Base-by-base conservation (phyloP, 495 filamentous ascomycete species). In the Trypethelium eluteriae region DNA sequence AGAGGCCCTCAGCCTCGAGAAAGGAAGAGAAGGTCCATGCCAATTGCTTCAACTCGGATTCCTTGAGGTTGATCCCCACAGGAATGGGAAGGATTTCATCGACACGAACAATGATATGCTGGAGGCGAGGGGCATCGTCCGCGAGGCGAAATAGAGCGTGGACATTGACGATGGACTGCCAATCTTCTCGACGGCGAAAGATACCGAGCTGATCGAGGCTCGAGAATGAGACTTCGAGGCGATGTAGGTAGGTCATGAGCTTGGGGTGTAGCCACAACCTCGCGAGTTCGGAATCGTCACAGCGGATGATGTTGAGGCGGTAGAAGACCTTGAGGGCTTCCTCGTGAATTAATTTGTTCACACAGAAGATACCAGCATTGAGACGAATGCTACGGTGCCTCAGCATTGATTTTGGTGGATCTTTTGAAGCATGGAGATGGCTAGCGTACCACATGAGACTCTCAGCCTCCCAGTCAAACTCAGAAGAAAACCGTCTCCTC, bases 291-390 rank as follows among this genome's bases (percentile, higher is more conserved):
- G 53, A 2, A 10, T 32, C 53, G 32, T 59, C 11, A 32, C 53
- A 59, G 53, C 32, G 53, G 53, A 59, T 36, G n/a, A n/a, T 32
- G 18, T 59, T 36, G 2, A 59, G 32, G 18, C 32, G 32, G 14
- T 59, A 35, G 53, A 59, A 59, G 53, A 59, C 53, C n/a, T 34
- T 32, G 32, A 59, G 53, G 53, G 32, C 53, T 59, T 59, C 53
- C 36, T 34, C 14, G 53, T 59, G 53, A 32, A 59, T 59, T 2
- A 36, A 35, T 59, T 59, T 36, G 6, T 59, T 59, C 25, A 59
- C 53, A 5, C 7, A 59, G 6, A 59, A 18, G 32, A 59, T 59
- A 9, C 32, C 32, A 18, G 36, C 53, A 36, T 59, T 36, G 3
- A 59, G 32, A 35, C 32, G 32, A 18, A 14, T 18, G 18, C 53